These are phyloP conservation scores for Xylaria intraflava DNA, from an alignment of 495 filamentous ascomycete species.

Conservation along the genomic window DNA sequence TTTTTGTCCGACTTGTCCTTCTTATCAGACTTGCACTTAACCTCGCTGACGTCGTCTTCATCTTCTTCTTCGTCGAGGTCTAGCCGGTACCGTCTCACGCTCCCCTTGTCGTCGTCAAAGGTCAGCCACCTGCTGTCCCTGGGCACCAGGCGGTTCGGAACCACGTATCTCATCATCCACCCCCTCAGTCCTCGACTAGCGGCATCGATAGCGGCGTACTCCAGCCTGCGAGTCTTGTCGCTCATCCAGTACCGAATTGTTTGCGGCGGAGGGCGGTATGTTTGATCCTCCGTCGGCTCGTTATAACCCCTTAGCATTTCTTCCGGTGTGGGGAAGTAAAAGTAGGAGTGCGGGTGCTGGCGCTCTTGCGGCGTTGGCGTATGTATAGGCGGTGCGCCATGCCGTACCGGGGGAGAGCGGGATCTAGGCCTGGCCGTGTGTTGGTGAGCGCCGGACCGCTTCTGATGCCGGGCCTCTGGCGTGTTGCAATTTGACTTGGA, in stretches of 20 bases:
- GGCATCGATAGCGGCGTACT: constrained; percentile 54
- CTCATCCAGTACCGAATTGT: constrained; percentile 55
- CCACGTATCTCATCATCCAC: constrained; percentile 45
- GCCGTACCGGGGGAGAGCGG: constrained; percentile 16
- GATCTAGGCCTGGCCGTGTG: constrained; percentile 31
- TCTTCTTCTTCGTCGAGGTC: constrained; percentile 31
- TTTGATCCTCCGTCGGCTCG: constrained; percentile 8
- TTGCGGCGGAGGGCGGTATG: constrained; percentile 35
- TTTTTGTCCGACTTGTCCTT: constrained; percentile 11
- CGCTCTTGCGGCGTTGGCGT: constrained; percentile 23
- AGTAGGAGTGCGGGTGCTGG: constrained; percentile 31
- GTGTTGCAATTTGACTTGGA: background rate
- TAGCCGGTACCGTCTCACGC: constrained; percentile 49
- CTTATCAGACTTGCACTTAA: too few species aligned
- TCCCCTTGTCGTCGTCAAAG: constrained; percentile 48
- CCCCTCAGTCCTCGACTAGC: constrained; percentile 46
- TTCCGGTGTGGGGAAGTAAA: constrained; percentile 42
- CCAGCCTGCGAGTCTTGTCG: constrained; percentile 45
- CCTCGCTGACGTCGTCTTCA: constrained; percentile 7
- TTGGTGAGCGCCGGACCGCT: constrained; percentile 25
- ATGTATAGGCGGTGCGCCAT: constrained; percentile 22
- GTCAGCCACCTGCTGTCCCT: constrained; percentile 34
- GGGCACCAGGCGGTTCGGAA: constrained; percentile 50
- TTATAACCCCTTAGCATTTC: constrained; percentile 2
- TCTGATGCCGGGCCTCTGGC: constrained; percentile 17